Percentiles rank a stretch among this genome's conserved stretches.
Evolutionary conservation across 1,284 basidiomycete genomes (phyloP).

Genomic region (Vanrija humicola): DNA sequence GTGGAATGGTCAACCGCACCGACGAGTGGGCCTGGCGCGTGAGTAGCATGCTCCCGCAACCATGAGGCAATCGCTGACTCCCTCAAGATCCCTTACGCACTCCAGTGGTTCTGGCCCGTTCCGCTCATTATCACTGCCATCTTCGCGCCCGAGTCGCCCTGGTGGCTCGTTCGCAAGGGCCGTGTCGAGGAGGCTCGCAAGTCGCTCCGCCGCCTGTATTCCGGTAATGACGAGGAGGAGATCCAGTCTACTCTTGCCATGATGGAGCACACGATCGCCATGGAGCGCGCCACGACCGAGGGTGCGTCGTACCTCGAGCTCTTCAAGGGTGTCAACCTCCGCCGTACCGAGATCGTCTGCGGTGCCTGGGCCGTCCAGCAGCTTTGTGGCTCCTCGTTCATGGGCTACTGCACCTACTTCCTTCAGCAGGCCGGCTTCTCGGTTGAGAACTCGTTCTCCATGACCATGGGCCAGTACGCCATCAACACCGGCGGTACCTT

Average conservation of each 20-base stretch:
- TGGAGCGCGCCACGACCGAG: slow-evolving; percentile 18
- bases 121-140: slow-evolving; percentile 31
- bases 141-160: slow-evolving; percentile 29
- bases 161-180: slow-evolving; percentile 36
- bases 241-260: slow-evolving; percentile 23
- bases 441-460: no score
- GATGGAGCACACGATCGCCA: slow-evolving; percentile 29
- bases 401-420: slow-evolving; percentile 24
- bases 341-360: slow-evolving; percentile 17
- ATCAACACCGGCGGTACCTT: slow-evolving; percentile 43
- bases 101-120: slow-evolving; percentile 44
- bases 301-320: slow-evolving; percentile 19
- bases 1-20: slow-evolving; percentile 47
- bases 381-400: slow-evolving; percentile 3
- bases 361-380: neutral
- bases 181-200: slow-evolving; percentile 30
- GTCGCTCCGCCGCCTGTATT: slow-evolving; percentile 14
- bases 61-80: slow-evolving; percentile 15
- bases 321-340: slow-evolving; percentile 22
- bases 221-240: slow-evolving; percentile 19
- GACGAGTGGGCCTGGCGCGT: slow-evolving; percentile 34
- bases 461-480: slow-evolving; percentile 25
- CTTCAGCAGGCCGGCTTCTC: slow-evolving; percentile 20
- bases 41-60: slow-evolving; percentile 12
- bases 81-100: neutral